Percentiles rank a stretch among this genome's conserved stretches.
These are phyloP conservation scores for Tilletia horrida DNA, from an alignment of 1,284 basidiomycete species.

Conservation along the genomic window DNA sequence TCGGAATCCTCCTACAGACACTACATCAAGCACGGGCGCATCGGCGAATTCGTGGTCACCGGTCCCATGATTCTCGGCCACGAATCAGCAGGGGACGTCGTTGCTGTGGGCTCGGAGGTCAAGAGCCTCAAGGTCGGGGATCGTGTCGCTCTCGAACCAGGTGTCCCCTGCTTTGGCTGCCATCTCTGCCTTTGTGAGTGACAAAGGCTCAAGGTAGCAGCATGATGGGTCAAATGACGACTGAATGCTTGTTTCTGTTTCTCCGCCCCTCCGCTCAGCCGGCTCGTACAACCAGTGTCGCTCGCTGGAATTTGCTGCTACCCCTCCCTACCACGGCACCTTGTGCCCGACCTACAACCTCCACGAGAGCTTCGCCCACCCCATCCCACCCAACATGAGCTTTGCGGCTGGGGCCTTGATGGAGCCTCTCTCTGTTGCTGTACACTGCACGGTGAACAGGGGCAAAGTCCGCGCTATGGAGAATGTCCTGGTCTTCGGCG, in stretches of 20 bases:
- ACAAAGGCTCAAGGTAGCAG: not conserved
- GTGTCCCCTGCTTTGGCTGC: conserved; percentile 70
- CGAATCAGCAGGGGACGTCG: conserved; percentile 63
- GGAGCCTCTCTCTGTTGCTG: conserved; percentile 87
- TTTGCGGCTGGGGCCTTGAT: conserved; percentile 64
- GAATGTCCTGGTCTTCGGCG: conserved; percentile 68
- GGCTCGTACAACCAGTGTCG: conserved; percentile 64
- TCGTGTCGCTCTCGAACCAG: conserved; percentile 81
- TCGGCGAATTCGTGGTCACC: conserved; percentile 69
- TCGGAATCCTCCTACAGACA: conserved; percentile 22
- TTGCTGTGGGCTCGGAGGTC: conserved; percentile 67
- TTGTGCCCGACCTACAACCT: conserved; percentile 65
- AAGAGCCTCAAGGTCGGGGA: conserved; percentile 75
- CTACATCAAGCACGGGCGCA: conserved; percentile 48
- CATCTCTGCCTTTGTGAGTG: conserved; percentile 21
- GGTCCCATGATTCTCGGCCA: conserved; percentile 74
- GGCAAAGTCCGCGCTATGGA: conserved; percentile 64
- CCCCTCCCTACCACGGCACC: conserved; percentile 84
- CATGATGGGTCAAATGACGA: conserved; percentile 48
- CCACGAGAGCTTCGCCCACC: conserved; percentile 50
- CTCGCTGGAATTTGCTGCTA: conserved; percentile 78
- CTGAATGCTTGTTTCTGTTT: conserved; percentile 18
- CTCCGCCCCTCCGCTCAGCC: not conserved
- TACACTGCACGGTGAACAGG: conserved; percentile 78
- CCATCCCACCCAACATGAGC: conserved; percentile 56